Evolutionary conservation across 495 filamentous ascomycete species (phyloP), one percentile per base, ranked within the genome.

Genomic region (Bacidia rubella): DNA sequence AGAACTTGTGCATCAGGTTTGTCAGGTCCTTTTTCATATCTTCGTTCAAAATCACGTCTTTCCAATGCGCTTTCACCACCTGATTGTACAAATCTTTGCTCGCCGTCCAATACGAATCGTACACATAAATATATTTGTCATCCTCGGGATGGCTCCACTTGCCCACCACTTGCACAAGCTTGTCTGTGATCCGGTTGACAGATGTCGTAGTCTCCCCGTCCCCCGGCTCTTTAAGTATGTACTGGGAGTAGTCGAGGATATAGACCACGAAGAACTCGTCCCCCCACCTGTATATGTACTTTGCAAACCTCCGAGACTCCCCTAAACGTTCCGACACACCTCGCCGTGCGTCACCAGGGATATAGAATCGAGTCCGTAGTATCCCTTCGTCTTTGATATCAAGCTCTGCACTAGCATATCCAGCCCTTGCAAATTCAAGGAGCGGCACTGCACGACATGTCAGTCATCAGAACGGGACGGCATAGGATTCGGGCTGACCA

Each of bases 31-130:
- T 66, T 57, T 74, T 74, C 66, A 69, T 70, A 1, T 60, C 56
- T 23, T 66, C 63, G 42, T 72, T 66, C 9, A 74, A 53, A 38
- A 72, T 74, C 1, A 74, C 68, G 22, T 72, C 61, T 11, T 71
- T 61, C 70, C 70, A 74, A 19, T 51, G 56, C 2, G 66, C 61
- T 51, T 68, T 68, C 55, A 63, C 50, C 0, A 73, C 68, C 49
- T 69, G 52, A 20, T 67, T 42, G 24, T 56, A 59, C 50, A 59
- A 24, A 9, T 23, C 40, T 41, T 43, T 35, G 26, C 51, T 54
- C 44, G 20, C 21, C 3, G 19, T 3, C 57, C 57, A 59, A 44
- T 59, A 70, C 9, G 57, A 17, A 53, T 73, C 67, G 47, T 61
- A 70, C 5, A 73, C 68, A 49, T 66, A 71, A 46, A 73, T 65